Conservation (phyloP, 1,139 yeast species). For the Oligophagozyma castellii region DNA sequence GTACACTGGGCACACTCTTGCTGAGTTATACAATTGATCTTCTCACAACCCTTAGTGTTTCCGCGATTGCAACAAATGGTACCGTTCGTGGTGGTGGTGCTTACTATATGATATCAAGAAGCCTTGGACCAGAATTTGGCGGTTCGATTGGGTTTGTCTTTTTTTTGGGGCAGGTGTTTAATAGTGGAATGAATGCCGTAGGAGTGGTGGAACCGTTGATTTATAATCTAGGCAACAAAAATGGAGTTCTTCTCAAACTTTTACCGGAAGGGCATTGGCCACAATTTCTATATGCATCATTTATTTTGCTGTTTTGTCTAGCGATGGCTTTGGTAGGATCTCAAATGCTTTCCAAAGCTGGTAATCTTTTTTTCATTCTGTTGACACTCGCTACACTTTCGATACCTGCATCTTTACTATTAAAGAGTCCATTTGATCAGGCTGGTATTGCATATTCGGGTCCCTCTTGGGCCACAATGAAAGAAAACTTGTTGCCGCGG, state of each 20-base stretch:
- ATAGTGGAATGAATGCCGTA: constrained; percentile 65
- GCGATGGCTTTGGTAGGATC: constrained; percentile 75
- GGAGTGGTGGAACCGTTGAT: constrained; percentile 65
- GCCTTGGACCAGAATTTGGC: constrained; percentile 74
- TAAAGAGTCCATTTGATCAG: constrained; percentile 43
- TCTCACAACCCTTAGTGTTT: constrained; percentile 56
- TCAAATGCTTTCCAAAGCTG: constrained; percentile 69
- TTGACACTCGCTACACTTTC: constrained; percentile 64
- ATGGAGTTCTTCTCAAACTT: constrained; percentile 31
- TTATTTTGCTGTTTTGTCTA: constrained; percentile 58
- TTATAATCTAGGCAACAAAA: constrained; percentile 38
- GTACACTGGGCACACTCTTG: constrained; percentile 42
- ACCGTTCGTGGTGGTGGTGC: constrained; percentile 81
- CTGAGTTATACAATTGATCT: constrained; percentile 54
- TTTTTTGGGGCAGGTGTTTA: constrained; percentile 62
- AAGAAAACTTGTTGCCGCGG: constrained; percentile 55
- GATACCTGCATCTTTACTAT: constrained; percentile 62
- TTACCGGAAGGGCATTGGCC: constrained; percentile 46
- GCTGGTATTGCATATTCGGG: constrained; percentile 54
- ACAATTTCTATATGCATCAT: constrained; percentile 49
- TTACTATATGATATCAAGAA: constrained; percentile 67
- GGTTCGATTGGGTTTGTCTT: constrained; percentile 72
- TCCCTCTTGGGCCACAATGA: constrained; percentile 49
- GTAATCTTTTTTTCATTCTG: constrained; percentile 56
- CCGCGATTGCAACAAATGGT: constrained; percentile 74